phyloP scores from a whole-genome alignment of 176 grass and related monocot species.

The Aegilops sharonensis region DNA sequence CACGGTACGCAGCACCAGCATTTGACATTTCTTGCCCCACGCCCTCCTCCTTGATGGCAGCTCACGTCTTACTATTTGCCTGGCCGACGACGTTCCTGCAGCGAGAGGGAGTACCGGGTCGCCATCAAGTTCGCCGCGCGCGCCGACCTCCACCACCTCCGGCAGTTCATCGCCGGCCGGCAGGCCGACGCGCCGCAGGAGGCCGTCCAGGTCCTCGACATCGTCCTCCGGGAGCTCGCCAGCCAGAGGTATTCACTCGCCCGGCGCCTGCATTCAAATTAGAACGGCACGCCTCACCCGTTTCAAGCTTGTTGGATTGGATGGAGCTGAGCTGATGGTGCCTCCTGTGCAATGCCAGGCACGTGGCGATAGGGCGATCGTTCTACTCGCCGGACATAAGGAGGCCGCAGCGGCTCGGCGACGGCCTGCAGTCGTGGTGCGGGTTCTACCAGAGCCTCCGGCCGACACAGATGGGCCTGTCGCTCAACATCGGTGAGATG shows the following conservation, averaged over 20 bases:
- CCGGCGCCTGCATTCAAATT: slow-evolving; percentile 27
- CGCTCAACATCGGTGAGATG: slow-evolving; percentile 81
- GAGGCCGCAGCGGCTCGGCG: slow-evolving; percentile 81
- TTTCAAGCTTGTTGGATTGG: not conserved
- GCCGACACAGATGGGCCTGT: slow-evolving; percentile 89
- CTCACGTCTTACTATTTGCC: not conserved
- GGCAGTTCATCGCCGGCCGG: slow-evolving; percentile 77
- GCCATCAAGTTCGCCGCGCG: slow-evolving; percentile 93
- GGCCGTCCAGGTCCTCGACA: slow-evolving; percentile 90
- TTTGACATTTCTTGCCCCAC: not conserved
- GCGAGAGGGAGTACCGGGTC: slow-evolving; percentile 86
- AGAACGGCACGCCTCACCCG: not conserved
- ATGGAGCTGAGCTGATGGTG: slow-evolving; percentile 19
- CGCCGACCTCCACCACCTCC: slow-evolving; percentile 91
- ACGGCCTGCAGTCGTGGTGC: slow-evolving; percentile 88
- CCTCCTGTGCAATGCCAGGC: slow-evolving; percentile 36
- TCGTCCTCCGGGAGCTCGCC: slow-evolving; percentile 87
- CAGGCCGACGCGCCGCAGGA: slow-evolving; percentile 88
- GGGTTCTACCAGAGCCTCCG: slow-evolving; percentile 97
- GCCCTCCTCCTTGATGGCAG: not conserved
- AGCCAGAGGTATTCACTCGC: slow-evolving; percentile 64
- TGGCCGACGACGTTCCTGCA: slow-evolving; percentile 21
- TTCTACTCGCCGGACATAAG: slow-evolving; percentile 94
- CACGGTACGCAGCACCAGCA: slow-evolving; percentile 45
- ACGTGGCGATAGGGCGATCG: slow-evolving; percentile 79